Percentiles rank a stretch among this genome's conserved stretches.
phyloP scores from a whole-genome alignment of 2,329 filamentous ascomycete genomes.

The Monosporascus sp. region DNA sequence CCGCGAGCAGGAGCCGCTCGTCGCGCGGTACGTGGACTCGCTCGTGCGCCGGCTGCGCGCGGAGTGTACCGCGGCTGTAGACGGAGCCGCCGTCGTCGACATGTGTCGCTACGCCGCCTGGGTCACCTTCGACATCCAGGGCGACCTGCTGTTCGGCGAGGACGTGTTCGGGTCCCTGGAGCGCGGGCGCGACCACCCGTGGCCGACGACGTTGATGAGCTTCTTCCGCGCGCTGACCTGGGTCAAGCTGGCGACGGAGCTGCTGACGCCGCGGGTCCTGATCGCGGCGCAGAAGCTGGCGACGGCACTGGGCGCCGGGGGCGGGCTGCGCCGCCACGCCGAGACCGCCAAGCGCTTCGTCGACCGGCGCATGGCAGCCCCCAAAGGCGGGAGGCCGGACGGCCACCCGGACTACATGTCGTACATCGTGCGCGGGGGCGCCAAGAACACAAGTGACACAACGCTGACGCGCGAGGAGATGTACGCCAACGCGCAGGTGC shows the following conservation, averaged over 20 bases:
- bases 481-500: constrained; percentile 14
- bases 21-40: constrained; percentile 31
- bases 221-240: constrained; percentile 9
- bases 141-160: constrained; percentile 12
- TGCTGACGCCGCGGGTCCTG: background rate
- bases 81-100: constrained; percentile 4
- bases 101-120: constrained; percentile 12
- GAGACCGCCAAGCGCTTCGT: constrained; percentile 7
- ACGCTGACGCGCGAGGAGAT: constrained; percentile 13
- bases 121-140: constrained; percentile 14
- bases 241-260: constrained; percentile 9
- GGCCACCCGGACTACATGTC: constrained; percentile 15
- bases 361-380: constrained; percentile 11
- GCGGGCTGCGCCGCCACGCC: constrained; percentile 3
- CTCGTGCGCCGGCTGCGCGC: constrained; percentile 29
- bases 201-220: constrained; percentile 6
- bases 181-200: constrained; percentile 11
- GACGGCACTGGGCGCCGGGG: background rate
- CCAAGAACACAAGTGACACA: constrained; percentile 3
- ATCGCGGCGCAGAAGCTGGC: background rate
- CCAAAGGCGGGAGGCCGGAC: constrained; percentile 9
- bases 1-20: constrained; percentile 13
- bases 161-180: constrained; percentile 12
- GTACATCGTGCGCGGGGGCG: constrained; percentile 7
- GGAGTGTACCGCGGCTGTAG: background rate